These are phyloP conservation scores for Fusarium sp. DNA, from an alignment of 2,329 filamentous ascomycete genomes.

Conservation along the genomic window DNA sequence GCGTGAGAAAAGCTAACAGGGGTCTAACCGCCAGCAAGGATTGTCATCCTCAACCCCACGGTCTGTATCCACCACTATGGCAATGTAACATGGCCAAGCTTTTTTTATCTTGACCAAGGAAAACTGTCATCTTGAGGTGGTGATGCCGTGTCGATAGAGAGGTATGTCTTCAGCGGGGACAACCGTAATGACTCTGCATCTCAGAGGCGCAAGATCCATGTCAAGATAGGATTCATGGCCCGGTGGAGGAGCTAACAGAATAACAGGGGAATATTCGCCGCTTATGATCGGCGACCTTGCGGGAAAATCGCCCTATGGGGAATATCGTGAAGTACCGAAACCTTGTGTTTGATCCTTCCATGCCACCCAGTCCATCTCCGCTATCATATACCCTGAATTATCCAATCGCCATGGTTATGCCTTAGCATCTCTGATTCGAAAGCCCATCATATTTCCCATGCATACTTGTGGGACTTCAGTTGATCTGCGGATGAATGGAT, in stretches of 20 bases:
- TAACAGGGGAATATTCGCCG: background rate
- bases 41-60: background rate
- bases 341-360: background rate
- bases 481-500: background rate
- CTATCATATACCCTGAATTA: too few relatives aligned
- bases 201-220: background rate
- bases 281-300: background rate
- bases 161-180: background rate
- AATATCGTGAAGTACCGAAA: background rate
- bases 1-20: background rate
- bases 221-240: background rate
- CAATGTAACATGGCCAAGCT: background rate
- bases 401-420: too few relatives aligned
- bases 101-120: background rate
- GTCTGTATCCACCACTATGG: background rate
- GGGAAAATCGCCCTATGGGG: background rate
- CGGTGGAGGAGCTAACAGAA: background rate
- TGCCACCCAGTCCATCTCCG: background rate
- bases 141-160: background rate
- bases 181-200: background rate
- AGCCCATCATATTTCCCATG: too few relatives aligned
- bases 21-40: background rate
- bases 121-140: background rate
- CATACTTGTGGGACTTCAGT: background rate
- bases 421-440: too few relatives aligned